Conservation (phyloP, 2,329 filamentous ascomycete genomes). For the Xylariaceae sp. region DNA sequence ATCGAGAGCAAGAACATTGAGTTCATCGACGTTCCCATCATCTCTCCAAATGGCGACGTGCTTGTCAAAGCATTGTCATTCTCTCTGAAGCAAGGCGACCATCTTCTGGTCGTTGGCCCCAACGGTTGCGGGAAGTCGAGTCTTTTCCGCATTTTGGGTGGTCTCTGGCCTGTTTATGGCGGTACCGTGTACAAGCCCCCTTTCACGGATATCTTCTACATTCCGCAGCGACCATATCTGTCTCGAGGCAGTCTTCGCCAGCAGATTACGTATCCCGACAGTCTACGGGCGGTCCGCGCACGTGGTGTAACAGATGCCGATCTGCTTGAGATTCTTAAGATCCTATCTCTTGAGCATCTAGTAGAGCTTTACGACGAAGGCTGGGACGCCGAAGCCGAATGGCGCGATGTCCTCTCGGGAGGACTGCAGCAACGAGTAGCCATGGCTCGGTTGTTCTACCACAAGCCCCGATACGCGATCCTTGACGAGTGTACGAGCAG, state of each 20-base stretch:
- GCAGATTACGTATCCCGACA: constrained; percentile 95
- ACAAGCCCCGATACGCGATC: constrained; percentile 87
- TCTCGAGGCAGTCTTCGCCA: constrained; percentile 88
- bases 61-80: constrained; percentile 83
- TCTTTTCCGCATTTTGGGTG: constrained; percentile 91
- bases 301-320: constrained; percentile 79
- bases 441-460: constrained; percentile 94
- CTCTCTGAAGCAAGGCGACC: constrained; percentile 76
- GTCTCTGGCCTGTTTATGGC: constrained; percentile 96
- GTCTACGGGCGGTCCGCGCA: constrained; percentile 76
- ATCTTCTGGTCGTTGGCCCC: constrained; percentile 89
- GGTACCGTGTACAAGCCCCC: constrained; percentile 88
- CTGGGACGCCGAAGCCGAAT: constrained; percentile 93
- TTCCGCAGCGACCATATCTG: constrained; percentile 91
- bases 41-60: constrained; percentile 93
- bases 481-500: constrained; percentile 94
- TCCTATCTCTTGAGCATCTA: constrained; percentile 77
- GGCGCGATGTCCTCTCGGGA: constrained; percentile 88
- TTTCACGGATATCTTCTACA: constrained; percentile 94
- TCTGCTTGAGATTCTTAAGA: constrained; percentile 67
- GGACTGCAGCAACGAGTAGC: constrained; percentile 94
- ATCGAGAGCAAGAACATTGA: constrained; percentile 60
- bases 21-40: constrained; percentile 66
- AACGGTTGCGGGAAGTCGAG: constrained; percentile 97
- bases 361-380: constrained; percentile 70